Evolutionary conservation across 192 early-diverging fungal genomes (phyloP).

Genomic region (Podila epicladia): DNA sequence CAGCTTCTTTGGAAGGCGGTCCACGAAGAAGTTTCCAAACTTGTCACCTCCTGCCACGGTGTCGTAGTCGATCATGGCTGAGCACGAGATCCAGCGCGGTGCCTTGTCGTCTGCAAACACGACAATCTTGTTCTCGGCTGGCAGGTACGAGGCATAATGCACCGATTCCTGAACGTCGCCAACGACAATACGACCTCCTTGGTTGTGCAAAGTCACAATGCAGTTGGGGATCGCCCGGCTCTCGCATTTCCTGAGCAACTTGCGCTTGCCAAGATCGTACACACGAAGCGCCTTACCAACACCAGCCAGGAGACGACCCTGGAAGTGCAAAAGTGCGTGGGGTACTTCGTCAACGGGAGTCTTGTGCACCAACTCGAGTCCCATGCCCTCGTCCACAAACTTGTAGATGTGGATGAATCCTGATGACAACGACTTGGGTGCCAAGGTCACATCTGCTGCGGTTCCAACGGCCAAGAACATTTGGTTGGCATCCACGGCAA

Average conservation of each 20-base stretch:
- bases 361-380: constrained; percentile 84
- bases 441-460: constrained; percentile 71
- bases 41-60: constrained; percentile 95
- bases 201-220: constrained; percentile 79
- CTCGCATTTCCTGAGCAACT: constrained; percentile 92
- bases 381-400: constrained; percentile 68
- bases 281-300: constrained; percentile 88
- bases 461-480: constrained; percentile 87
- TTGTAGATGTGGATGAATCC: constrained; percentile 83
- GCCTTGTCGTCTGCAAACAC: constrained; percentile 93
- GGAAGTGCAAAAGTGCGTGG: constrained; percentile 83
- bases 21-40: constrained; percentile 93
- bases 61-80: constrained; percentile 90
- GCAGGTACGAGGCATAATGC: constrained; percentile 77
- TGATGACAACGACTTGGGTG: constrained; percentile 73
- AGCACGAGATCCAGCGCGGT: constrained; percentile 85
- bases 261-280: constrained; percentile 92
- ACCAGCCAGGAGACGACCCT: constrained; percentile 89
- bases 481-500: constrained; percentile 64
- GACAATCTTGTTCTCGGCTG: constrained; percentile 83
- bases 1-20: constrained; percentile 72
- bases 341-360: constrained; percentile 91
- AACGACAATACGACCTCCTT: constrained; percentile 84
- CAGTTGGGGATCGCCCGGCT: constrained; percentile 76
- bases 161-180: constrained; percentile 92